These are phyloP conservation scores for Fusarium heterosporum DNA, from an alignment of 2,329 filamentous ascomycete genomes.

Conservation along the genomic window DNA sequence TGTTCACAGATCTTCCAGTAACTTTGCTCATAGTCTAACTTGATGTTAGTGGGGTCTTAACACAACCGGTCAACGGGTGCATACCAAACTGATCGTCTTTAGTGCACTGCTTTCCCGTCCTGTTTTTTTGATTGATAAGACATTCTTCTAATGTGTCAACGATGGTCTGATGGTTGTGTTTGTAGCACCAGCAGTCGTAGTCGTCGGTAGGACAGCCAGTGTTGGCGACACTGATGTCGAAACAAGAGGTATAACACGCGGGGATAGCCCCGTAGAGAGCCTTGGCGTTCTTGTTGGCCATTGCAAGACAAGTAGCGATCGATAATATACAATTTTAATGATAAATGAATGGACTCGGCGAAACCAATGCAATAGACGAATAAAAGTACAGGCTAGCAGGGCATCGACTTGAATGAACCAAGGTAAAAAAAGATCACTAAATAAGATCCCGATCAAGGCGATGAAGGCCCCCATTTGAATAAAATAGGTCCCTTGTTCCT, in stretches of 20 bases:
- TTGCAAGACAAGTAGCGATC: not conserved
- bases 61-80: not conserved
- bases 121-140: slow-evolving; percentile 34
- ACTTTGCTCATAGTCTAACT: slow-evolving; percentile 43
- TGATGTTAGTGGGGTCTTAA: not conserved
- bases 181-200: slow-evolving; percentile 46
- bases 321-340: not conserved
- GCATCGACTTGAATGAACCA: not conserved
- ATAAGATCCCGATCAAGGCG: slow-evolving; percentile 10
- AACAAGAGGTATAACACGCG: slow-evolving; percentile 37
- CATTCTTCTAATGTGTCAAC: slow-evolving; percentile 43
- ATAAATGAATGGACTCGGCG: not conserved
- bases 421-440: not conserved
- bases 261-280: slow-evolving; percentile 37
- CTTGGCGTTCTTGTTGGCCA: slow-evolving; percentile 41
- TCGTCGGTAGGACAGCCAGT: slow-evolving; percentile 40
- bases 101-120: slow-evolving; percentile 30
- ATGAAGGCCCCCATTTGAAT: slow-evolving; percentile 20
- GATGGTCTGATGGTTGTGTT: slow-evolving; percentile 41
- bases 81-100: slow-evolving; percentile 42
- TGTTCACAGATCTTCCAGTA: slow-evolving; percentile 47
- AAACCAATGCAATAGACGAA: not conserved
- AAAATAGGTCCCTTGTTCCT: slow-evolving; percentile 9
- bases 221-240: slow-evolving; percentile 40
- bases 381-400: slow-evolving; percentile 2